Evolutionary conservation across 164 flowering plant genomes (phyloP).

Genomic region (Cinnamomum micranthum): DNA sequence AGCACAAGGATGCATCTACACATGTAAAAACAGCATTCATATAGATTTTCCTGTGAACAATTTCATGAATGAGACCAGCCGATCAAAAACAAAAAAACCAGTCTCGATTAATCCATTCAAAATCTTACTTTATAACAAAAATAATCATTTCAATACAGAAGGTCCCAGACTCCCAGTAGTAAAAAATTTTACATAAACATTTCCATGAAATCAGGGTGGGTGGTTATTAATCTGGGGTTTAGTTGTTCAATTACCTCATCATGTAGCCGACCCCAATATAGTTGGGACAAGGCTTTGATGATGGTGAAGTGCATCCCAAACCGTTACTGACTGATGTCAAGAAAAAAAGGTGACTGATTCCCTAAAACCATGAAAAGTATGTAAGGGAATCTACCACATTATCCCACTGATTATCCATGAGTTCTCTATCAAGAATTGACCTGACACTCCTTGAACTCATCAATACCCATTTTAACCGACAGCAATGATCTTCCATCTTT

Average conservation of each 20-base stretch:
- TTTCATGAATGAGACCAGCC: background rate
- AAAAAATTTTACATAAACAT: background rate
- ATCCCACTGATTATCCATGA: background rate
- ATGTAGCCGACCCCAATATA: too few relatives aligned
- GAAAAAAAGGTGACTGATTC: background rate
- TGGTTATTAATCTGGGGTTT: background rate
- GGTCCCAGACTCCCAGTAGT: background rate
- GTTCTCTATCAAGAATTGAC: slow-evolving; percentile 3
- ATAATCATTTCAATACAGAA: background rate
- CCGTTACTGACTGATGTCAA: background rate
- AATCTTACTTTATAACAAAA: background rate
- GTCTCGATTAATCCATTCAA: background rate
- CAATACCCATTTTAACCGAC: slow-evolving; percentile 19
- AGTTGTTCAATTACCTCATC: background rate
- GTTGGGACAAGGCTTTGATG: too few relatives aligned
- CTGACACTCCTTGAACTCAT: slow-evolving; percentile 4
- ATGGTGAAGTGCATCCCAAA: too few relatives aligned
- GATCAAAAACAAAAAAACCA: too few relatives aligned
- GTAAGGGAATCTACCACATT: background rate
- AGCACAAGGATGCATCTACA: background rate
- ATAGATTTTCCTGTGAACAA: background rate
- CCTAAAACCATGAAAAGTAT: background rate
- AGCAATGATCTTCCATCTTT: slow-evolving; percentile 25
- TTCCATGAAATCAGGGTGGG: background rate
- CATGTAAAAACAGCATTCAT: background rate